Conservation (phyloP, 768 basidiomycete genomes). For the Boletus rubescentipes region DNA sequence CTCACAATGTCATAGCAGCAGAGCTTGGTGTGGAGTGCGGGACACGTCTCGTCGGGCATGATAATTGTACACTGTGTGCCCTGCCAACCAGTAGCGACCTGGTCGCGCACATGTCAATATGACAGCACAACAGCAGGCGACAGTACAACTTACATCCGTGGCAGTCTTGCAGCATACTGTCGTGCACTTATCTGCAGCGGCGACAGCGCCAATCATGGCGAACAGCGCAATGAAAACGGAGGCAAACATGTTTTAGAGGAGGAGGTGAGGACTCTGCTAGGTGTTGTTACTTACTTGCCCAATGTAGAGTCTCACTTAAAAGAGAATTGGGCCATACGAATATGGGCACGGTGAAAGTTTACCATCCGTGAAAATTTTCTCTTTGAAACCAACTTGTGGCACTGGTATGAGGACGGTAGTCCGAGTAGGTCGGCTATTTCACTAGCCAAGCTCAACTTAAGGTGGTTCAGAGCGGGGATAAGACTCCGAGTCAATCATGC, state of each 20-base stretch:
- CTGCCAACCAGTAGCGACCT: constrained; percentile 3
- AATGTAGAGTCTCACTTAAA: neutral
- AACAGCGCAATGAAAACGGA: neutral
- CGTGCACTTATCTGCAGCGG: neutral
- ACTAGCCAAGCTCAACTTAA: no score
- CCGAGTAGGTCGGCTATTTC: no score
- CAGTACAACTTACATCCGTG: neutral
- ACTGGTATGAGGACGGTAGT: no score
- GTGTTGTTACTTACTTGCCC: neutral
- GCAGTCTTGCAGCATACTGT: neutral
- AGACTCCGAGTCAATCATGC: no score
- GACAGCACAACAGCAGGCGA: neutral
- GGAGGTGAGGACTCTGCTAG: neutral
- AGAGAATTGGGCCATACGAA: neutral
- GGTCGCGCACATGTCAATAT: neutral
- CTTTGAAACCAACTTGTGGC: neutral
- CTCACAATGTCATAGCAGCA: constrained; percentile 7
- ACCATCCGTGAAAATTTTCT: no score
- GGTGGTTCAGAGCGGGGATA: no score
- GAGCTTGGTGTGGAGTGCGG: neutral
- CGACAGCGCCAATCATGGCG: neutral
- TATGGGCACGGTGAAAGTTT: neutral
- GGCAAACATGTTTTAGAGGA: neutral
- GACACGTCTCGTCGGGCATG: neutral
- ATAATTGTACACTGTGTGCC: neutral